A percentile compares a stretch with the other conserved stretches of the same genome.
phyloP scores from a whole-genome alignment of 306 rosid genomes.

The Psophocarpus tetragonolobus region DNA sequence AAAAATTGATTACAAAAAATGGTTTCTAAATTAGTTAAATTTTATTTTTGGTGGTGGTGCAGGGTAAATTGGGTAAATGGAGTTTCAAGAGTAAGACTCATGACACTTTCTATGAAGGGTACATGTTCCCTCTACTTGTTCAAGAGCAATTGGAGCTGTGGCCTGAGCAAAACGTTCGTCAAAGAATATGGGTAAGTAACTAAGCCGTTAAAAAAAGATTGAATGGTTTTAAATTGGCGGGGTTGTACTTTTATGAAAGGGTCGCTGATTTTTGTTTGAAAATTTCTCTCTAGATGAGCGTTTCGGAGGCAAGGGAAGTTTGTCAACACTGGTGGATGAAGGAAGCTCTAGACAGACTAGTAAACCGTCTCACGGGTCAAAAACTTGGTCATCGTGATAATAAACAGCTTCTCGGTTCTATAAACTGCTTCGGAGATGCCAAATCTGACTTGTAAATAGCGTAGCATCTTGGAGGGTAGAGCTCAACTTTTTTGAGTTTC shows the following conservation, averaged over 20 bases:
- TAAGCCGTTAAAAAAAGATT: neutral
- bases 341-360: constrained; percentile 78
- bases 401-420: constrained; percentile 31
- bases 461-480: constrained; percentile 24
- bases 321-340: constrained; percentile 98
- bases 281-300: constrained; percentile 60
- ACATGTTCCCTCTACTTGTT: constrained; percentile 90
- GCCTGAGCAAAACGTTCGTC: constrained; percentile 83
- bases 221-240: neutral
- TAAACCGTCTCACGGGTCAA: constrained; percentile 53
- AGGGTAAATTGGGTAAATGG: constrained; percentile 85
- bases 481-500: constrained; percentile 28
- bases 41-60: neutral
- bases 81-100: constrained; percentile 86
- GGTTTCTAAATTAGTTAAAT: neutral
- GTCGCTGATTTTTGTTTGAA: neutral
- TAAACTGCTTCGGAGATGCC: constrained; percentile 35
- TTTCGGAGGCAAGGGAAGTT: constrained; percentile 68
- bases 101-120: constrained; percentile 75
- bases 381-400: constrained; percentile 28
- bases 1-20: neutral
- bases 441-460: constrained; percentile 46
- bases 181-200: constrained; percentile 73
- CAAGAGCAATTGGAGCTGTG: constrained; percentile 79
- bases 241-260: neutral